phyloP scores from a whole-genome alignment of 2,329 filamentous ascomycete species.

The Hypoxylon rubiginosum region DNA sequence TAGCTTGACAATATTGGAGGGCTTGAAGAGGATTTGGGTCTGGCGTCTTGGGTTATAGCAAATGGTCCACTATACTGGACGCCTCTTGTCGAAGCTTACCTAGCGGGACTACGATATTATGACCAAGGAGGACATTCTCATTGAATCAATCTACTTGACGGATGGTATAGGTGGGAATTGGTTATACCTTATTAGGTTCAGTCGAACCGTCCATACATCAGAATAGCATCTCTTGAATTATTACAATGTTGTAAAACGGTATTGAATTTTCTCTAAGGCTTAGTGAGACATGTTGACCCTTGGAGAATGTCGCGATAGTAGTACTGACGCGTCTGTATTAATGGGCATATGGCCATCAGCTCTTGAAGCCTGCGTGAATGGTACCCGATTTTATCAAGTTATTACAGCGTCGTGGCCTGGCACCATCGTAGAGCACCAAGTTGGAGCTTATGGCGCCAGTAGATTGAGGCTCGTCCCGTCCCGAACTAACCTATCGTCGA shows the following conservation, averaged over 20 bases:
- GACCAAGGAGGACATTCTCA: slow-evolving; percentile 9
- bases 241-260: slow-evolving; percentile 25
- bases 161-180: slow-evolving; percentile 8
- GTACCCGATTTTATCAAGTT: background rate
- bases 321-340: too few relatives aligned
- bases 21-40: background rate
- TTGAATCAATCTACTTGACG: background rate
- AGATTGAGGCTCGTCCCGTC: too few relatives aligned
- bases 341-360: background rate
- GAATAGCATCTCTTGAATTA: slow-evolving; percentile 31
- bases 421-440: too few relatives aligned
- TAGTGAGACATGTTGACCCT: too few relatives aligned
- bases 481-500: too few relatives aligned
- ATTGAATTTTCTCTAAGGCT: background rate
- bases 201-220: slow-evolving; percentile 36
- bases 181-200: slow-evolving; percentile 32
- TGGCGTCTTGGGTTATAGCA: slow-evolving; percentile 7
- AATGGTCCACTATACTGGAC: slow-evolving; percentile 20
- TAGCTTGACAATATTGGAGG: background rate
- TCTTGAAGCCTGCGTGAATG: background rate
- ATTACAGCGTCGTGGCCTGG: too few relatives aligned
- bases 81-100: background rate
- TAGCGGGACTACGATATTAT: slow-evolving; percentile 19
- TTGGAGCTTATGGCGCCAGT: too few relatives aligned
- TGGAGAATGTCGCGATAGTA: background rate